phyloP scores from a whole-genome alignment of 1,284 basidiomycete species.

The Wallemia hederae region DNA sequence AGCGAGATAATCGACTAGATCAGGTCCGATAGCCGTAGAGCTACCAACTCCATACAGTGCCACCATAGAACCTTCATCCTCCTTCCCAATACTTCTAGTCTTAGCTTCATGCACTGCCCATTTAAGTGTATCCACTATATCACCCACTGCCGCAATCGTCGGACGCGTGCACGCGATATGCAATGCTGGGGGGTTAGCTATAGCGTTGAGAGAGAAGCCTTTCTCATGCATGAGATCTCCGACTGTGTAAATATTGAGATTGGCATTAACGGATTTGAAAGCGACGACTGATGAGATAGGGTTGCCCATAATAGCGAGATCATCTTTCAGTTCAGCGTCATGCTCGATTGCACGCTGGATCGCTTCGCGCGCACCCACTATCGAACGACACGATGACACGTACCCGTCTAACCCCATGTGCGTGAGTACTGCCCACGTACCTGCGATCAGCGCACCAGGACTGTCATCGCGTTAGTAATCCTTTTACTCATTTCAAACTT shows the following conservation, averaged over 20 bases:
- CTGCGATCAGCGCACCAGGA: conserved; percentile 73
- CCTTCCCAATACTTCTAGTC: background rate
- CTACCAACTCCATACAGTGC: conserved; percentile 35
- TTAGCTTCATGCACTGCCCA: background rate
- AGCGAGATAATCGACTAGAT: conserved; percentile 60
- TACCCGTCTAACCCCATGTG: conserved; percentile 74
- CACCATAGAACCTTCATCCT: background rate
- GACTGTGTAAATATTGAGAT: conserved; percentile 41
- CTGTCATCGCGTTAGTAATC: conserved; percentile 19
- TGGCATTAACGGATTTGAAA: conserved; percentile 31
- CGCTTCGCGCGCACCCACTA: conserved; percentile 28
- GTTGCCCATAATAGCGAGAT: conserved; percentile 59
- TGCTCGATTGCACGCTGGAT: conserved; percentile 29
- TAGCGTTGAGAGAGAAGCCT: conserved; percentile 1
- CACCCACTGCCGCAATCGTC: background rate
- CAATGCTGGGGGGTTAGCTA: conserved; percentile 39
- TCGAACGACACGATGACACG: conserved; percentile 52
- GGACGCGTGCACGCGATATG: conserved; percentile 62
- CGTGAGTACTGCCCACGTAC: conserved; percentile 86
- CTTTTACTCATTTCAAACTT: background rate
- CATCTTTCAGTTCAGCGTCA: conserved; percentile 30
- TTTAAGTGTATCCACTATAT: background rate
- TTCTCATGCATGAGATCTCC: conserved; percentile 32
- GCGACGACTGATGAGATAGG: conserved; percentile 76
- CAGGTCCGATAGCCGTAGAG: conserved; percentile 57